Base-by-base conservation (phyloP, 2,329 filamentous ascomycete genomes). In the Pyrenophora tritici-repentis region DNA sequence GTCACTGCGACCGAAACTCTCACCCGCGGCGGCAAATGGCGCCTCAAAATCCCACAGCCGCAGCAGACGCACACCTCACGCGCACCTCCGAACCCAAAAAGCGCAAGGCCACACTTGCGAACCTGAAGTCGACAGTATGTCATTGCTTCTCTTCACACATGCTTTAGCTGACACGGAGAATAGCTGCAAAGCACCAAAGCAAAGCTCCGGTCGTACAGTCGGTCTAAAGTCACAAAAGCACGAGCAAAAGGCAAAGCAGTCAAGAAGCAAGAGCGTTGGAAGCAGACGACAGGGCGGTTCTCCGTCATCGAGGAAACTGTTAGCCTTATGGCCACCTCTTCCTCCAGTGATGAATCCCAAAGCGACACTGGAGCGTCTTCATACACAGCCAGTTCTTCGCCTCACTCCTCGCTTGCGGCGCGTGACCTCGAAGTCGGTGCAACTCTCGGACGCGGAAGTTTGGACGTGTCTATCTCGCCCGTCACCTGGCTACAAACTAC, bases 401-500 rank as follows among this genome's bases (percentile, higher is more conserved):
- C 40, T 5, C 31, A 49, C 32, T 35, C 40, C 32, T 41, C 44
- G 3, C 33, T 52, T 3, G 34, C 36, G 38, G 45, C 41, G 13
- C 87, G 88, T 73, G 91, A 92, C 88, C 94, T 95, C 70, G 90
- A 95, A 75, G 92, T 93, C 59, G 89, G 89, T 16, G 86, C 88
- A 54, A 87, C 88, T 1, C 78, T 93, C 2, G 89, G 89, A 38
- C 91, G 91, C 74, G 89, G 89, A 92, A 92, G 71, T 93, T 92
- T 67, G 89, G 89, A 6, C 82, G 88, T 35, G 89, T 93, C 2
- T 92, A 92, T 69, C 83, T 93, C 29, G 89, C 88, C 33, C 86
- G 88, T 43, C 89, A 92, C 73, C 83, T 87, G 42, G 83, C 80
- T 40, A 88, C 83, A 36, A 86, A 86, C 49, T 92, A 91, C 75